phyloP scores from a whole-genome alignment of 768 basidiomycete species.

The Leccinum sublutescens region DNA sequence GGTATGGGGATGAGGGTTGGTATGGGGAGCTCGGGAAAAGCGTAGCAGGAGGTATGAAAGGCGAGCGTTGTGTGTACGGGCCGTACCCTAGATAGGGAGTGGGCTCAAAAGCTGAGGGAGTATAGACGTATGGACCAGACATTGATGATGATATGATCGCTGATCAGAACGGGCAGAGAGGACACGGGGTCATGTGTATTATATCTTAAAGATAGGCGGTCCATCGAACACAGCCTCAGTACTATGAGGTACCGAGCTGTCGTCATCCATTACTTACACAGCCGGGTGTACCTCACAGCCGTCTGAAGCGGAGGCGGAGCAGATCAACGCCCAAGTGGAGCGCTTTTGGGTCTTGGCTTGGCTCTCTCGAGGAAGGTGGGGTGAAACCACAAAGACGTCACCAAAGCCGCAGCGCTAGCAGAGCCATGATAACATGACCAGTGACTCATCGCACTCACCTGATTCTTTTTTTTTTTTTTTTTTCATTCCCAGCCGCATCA shows the following conservation, averaged over 20 bases:
- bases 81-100: slow-evolving; percentile 36
- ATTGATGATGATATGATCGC: slow-evolving; percentile 22
- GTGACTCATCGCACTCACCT: no score
- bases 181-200: background rate
- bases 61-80: slow-evolving; percentile 37
- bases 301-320: background rate
- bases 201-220: slow-evolving; percentile 19
- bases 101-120: slow-evolving; percentile 35
- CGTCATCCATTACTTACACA: slow-evolving; percentile 5
- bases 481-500: no score
- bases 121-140: slow-evolving; percentile 45
- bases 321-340: slow-evolving; percentile 4
- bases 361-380: background rate
- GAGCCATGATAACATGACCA: no score
- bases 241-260: background rate
- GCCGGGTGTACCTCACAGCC: slow-evolving; percentile 19
- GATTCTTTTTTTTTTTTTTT: no score
- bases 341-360: background rate
- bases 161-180: background rate
- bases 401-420: background rate
- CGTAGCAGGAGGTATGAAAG: slow-evolving; percentile 42
- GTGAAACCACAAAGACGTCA: background rate
- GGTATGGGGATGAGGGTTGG: slow-evolving; percentile 27
- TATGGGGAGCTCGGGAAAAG: slow-evolving; percentile 40
- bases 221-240: slow-evolving; percentile 11